Conservation (phyloP, 2,329 filamentous ascomycete genomes). For the Graphilbum fragrans region DNA sequence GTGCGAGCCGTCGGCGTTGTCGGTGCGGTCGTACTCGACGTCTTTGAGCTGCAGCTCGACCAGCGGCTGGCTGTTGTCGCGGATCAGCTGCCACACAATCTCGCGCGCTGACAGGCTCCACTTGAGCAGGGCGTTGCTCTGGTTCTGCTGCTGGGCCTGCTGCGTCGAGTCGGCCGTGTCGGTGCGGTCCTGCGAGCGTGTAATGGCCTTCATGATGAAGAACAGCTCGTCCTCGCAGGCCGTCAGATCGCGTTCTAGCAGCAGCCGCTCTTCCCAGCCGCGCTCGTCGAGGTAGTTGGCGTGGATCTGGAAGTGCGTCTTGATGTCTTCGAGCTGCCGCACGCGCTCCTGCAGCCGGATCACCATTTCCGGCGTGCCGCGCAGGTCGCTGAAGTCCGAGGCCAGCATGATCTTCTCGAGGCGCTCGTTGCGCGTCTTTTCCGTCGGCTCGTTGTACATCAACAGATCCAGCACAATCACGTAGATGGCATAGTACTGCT, state of each 20-base stretch:
- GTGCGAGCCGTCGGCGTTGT: constrained; percentile 95
- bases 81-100: constrained; percentile 94
- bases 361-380: constrained; percentile 88
- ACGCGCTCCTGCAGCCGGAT: constrained; percentile 85
- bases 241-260: constrained; percentile 80
- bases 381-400: constrained; percentile 94
- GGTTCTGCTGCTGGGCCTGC: constrained; percentile 20
- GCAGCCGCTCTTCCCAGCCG: constrained; percentile 81
- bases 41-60: constrained; percentile 89
- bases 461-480: constrained; percentile 94
- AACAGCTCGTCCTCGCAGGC: constrained; percentile 94
- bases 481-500: constrained; percentile 96
- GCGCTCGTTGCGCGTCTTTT: constrained; percentile 92
- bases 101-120: constrained; percentile 93
- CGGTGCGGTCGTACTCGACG: constrained; percentile 85
- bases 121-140: constrained; percentile 68
- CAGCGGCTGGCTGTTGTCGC: constrained; percentile 73
- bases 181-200: constrained; percentile 80
- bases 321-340: constrained; percentile 89
- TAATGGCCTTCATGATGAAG: constrained; percentile 99
- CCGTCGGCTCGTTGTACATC: constrained; percentile 88
- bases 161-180: too few relatives aligned
- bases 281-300: constrained; percentile 74
- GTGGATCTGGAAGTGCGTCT: constrained; percentile 89
- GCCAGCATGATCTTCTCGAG: constrained; percentile 98